Base-by-base conservation (phyloP, 1,284 basidiomycete genomes). In the Thelephora terrestris region DNA sequence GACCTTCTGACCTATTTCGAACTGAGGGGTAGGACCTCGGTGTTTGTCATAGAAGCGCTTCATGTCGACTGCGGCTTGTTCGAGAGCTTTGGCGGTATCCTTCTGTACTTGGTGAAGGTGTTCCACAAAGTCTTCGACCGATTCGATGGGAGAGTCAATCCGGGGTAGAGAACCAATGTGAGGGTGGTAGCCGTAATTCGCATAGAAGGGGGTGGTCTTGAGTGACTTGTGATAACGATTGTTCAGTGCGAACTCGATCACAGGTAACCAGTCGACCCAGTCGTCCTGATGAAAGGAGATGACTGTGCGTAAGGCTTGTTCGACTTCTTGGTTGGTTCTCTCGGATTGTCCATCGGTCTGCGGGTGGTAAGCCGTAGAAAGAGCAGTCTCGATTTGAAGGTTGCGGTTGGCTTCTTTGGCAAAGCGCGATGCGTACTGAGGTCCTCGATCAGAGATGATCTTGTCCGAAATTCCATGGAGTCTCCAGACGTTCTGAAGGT, bases 281-380 rank as follows among this genome's bases (percentile, higher is more conserved):
- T 75, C 59, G 49, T 67, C 60, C 50, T 76, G 73, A 36, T 71
- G 56, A 52, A 71, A 69, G 6, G 62, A 63, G 46, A 57, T 57
- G 47, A 64, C 71, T 5, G 60, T 52, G 4, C 61, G 59, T 1
- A 75, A 57, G 51, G 66, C 70, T 1, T 61, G 59, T 53, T 76
- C 68, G 2, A 78, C 51, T 0, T 54, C 59, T 24, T 54, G 56
- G 20, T 57, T 58, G 16, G 45, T 48, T 16, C 49, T 32, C 39
- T 59, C 53, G 4, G 53, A 38, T 52, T 43, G 44, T 23, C 50
- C 50, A 52, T 29, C 37, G 5, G 24, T 50, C 39, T 50, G 52
- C 1, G 36, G 29, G 42, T 50, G 42, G 24, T 54, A 49, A 17
- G 46, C 46, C 7, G 45, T 50, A 21, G 6, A 17, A 4, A 40